These are phyloP conservation scores for Betula pendula DNA, from an alignment of 306 rosid genomes.

Conservation along the genomic window DNA sequence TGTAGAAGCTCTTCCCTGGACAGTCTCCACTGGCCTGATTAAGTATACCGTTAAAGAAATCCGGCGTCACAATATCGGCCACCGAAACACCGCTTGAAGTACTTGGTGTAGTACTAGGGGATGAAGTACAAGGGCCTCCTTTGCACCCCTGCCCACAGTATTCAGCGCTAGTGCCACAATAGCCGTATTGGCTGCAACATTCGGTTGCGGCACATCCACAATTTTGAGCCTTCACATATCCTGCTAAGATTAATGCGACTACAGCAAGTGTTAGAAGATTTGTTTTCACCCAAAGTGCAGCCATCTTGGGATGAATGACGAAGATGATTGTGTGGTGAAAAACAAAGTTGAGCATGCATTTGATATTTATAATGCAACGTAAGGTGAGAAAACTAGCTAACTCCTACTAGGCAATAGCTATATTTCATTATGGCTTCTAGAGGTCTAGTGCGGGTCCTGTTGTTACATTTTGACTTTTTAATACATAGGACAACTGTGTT, in stretches of 20 bases:
- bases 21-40: conserved; percentile 43
- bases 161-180: conserved; percentile 45
- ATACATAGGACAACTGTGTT: too few relatives aligned
- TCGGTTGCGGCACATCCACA: conserved; percentile 55
- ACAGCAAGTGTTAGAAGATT: neutral
- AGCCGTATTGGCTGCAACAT: conserved; percentile 70
- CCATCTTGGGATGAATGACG: neutral
- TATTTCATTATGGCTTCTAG: too few relatives aligned
- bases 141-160: conserved; percentile 68
- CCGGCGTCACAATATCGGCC: conserved; percentile 49
- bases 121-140: conserved; percentile 51
- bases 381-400: too few relatives aligned
- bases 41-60: conserved; percentile 54
- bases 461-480: too few relatives aligned
- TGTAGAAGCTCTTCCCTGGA: conserved; percentile 62
- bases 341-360: too few relatives aligned
- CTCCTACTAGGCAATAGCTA: too few relatives aligned
- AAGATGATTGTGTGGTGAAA: too few relatives aligned
- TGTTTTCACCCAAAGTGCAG: neutral
- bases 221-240: conserved; percentile 36
- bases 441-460: too few relatives aligned
- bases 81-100: conserved; percentile 33
- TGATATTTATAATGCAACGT: too few relatives aligned
- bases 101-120: conserved; percentile 3
- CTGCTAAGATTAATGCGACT: conserved; percentile 7